Conservation (phyloP, 2,329 filamentous ascomycete genomes). For the Periconia sp. region DNA sequence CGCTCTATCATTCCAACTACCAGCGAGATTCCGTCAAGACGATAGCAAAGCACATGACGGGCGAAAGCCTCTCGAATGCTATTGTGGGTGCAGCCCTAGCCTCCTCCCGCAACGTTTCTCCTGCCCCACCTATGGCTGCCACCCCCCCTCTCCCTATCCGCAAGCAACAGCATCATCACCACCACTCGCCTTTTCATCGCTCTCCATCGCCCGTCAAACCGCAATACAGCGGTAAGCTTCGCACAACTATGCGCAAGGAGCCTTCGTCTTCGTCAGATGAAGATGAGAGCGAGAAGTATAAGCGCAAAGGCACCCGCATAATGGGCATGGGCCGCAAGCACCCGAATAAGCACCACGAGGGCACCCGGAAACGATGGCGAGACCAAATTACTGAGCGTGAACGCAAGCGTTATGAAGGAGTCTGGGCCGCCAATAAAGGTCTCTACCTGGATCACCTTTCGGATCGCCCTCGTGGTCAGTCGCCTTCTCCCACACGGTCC, state of each 20-base stretch:
- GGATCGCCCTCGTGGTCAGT: slow-evolving; percentile 21
- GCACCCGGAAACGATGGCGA: slow-evolving; percentile 75
- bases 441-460: too few relatives aligned
- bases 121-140: slow-evolving; percentile 42
- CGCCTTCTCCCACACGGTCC: slow-evolving; percentile 7
- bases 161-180: slow-evolving; percentile 47
- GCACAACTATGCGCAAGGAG: slow-evolving; percentile 69
- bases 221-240: slow-evolving; percentile 59
- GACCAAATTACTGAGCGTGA: slow-evolving; percentile 75
- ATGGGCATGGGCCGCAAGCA: slow-evolving; percentile 59
- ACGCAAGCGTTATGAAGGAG: slow-evolving; percentile 80
- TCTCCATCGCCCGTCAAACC: slow-evolving; percentile 48
- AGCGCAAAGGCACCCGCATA: slow-evolving; percentile 63
- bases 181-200: slow-evolving; percentile 44
- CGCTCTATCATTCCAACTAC: slow-evolving; percentile 48
- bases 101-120: slow-evolving; percentile 60
- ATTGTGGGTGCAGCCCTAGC: slow-evolving; percentile 79
- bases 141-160: slow-evolving; percentile 49
- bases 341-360: slow-evolving; percentile 75
- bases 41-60: slow-evolving; percentile 57
- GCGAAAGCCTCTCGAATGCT: slow-evolving; percentile 73
- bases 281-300: slow-evolving; percentile 62
- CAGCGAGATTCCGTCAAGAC: slow-evolving; percentile 43
- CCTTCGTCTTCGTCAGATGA: slow-evolving; percentile 52
- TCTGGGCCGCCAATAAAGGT: slow-evolving; percentile 77